Evolutionary conservation across 2,329 filamentous ascomycete species (phyloP).

Genomic region (Nothophoma quercina): DNA sequence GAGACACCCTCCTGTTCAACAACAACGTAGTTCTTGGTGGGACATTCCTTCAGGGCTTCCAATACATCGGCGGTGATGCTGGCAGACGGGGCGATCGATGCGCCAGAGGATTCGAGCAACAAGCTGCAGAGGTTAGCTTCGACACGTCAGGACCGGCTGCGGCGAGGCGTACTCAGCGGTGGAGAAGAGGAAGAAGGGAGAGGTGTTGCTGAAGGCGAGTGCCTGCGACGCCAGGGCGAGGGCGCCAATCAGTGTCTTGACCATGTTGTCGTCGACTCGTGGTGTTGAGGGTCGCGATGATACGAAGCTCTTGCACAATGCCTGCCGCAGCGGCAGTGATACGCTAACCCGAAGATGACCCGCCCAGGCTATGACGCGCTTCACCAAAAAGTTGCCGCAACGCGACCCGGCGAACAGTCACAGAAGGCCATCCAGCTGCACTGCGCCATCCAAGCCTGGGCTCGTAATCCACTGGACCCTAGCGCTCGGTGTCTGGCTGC

Average conservation of each 20-base stretch:
- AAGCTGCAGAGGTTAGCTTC: constrained; percentile 42
- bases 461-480: constrained; percentile 7
- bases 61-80: constrained; percentile 54
- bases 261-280: constrained; percentile 41
- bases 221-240: constrained; percentile 62
- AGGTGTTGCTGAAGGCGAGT: constrained; percentile 82
- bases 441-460: constrained; percentile 18
- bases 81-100: constrained; percentile 52
- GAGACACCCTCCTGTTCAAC: constrained; percentile 79
- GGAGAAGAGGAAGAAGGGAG: constrained; percentile 88
- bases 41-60: constrained; percentile 67
- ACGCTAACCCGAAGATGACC: constrained; percentile 8
- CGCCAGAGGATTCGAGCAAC: constrained; percentile 33
- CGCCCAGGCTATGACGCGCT: constrained; percentile 38
- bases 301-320: constrained; percentile 20
- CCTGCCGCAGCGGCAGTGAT: constrained; percentile 4
- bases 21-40: constrained; percentile 78
- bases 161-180: constrained; percentile 72
- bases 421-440: constrained; percentile 6
- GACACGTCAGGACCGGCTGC: constrained; percentile 16
- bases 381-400: constrained; percentile 23
- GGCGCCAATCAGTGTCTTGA: constrained; percentile 56
- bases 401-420: constrained; percentile 9
- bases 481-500: constrained; percentile 15
- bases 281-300: constrained; percentile 22